Percentiles rank a stretch among this genome's conserved stretches.
phyloP scores from a whole-genome alignment of 345 rosid species.

The Aquilaria sinensis region DNA sequence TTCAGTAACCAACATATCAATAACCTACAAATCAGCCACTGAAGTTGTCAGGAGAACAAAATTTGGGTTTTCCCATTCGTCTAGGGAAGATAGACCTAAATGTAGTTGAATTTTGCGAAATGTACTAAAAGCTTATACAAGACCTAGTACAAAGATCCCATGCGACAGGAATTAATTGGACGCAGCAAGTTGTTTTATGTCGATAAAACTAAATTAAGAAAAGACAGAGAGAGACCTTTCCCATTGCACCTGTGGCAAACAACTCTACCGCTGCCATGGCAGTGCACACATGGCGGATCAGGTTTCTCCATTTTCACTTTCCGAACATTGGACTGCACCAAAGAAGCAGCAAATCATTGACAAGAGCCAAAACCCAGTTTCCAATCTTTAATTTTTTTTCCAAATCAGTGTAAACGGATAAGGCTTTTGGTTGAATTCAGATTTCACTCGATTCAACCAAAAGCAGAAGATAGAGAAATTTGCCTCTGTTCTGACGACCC shows the following conservation, averaged over 20 bases:
- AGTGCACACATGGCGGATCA: constrained; percentile 58
- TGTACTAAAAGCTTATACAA: background rate
- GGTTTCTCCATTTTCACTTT: constrained; percentile 33
- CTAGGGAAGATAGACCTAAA: no score
- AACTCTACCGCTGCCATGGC: constrained; percentile 63
- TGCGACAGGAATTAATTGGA: background rate
- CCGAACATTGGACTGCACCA: constrained; percentile 46
- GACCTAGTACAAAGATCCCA: background rate
- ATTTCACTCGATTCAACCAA: no score
- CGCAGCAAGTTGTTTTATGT: background rate
- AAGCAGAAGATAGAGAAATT: background rate
- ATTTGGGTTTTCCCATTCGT: no score
- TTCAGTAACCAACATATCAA: background rate
- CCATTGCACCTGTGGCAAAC: constrained; percentile 60
- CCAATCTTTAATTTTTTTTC: background rate
- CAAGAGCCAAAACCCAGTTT: background rate
- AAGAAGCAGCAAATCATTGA: background rate
- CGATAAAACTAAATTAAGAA: background rate
- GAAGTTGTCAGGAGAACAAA: no score
- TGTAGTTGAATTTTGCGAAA: no score
- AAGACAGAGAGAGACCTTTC: constrained; percentile 34
- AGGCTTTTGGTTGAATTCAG: background rate
- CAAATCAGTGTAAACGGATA: background rate
- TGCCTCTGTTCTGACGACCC: constrained; percentile 75
- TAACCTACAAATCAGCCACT: background rate